A percentile compares a stretch with the other conserved stretches of the same genome.
Evolutionary conservation across 306 rosid species (phyloP).

Genomic region (Trichosanthes cucumerina): DNA sequence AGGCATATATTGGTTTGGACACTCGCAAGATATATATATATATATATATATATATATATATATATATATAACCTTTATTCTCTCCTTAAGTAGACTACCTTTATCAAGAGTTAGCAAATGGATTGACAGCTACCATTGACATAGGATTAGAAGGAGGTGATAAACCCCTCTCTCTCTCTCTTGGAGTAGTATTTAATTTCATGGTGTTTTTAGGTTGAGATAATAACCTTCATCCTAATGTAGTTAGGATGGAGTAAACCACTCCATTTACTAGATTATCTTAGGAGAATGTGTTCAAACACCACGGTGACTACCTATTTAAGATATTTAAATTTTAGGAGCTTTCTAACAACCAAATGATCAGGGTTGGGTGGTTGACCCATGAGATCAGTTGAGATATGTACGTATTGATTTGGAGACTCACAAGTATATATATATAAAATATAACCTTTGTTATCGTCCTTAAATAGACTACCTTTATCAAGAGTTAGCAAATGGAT

Average conservation of each 20-base stretch:
- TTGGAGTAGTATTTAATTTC: too few relatives aligned
- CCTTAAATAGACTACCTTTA: not conserved
- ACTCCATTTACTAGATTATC: not conserved
- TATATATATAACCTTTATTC: not conserved
- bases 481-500: not conserved
- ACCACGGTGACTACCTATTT: not conserved
- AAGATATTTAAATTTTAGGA: not conserved
- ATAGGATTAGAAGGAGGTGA: not conserved
- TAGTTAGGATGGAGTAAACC: not conserved
- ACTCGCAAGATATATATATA: not conserved
- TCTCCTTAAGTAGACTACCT: not conserved
- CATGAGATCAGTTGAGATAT: not conserved
- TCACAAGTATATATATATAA: not conserved
- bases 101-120: not conserved
- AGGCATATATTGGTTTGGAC: not conserved
- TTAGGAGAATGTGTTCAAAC: not conserved
- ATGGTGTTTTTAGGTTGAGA: not conserved
- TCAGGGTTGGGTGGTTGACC: not conserved
- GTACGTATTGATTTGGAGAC: not conserved
- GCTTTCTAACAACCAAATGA: not conserved
- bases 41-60: not conserved
- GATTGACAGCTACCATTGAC: not conserved
- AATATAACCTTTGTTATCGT: not conserved
- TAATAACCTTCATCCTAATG: not conserved
- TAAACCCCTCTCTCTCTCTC: too few relatives aligned